Base-by-base conservation (phyloP, 345 rosid genomes). In the Lumnitzera littorea region DNA sequence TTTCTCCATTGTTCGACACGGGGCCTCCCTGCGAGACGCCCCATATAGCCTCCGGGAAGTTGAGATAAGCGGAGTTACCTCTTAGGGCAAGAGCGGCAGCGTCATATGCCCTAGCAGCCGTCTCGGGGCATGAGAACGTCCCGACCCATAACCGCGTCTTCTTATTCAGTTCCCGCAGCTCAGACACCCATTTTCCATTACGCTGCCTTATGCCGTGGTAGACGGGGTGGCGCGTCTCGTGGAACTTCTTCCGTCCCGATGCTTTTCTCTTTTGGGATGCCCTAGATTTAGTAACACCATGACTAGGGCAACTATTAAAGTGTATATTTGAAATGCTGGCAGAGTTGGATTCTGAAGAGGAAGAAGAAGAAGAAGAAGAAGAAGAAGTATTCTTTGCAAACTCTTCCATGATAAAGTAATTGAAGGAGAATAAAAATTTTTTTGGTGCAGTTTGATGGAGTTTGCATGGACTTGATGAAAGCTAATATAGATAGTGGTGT, bases 101-200 rank as follows among this genome's bases (percentile, higher is more conserved):
- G 25, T 79, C 87, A 24, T 82, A 67, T 15, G 84, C 87, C 73
- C 73, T 71, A 46, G 85, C 88, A 0, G 85, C 83, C 68, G 62
- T 69, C 15, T 67, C 75, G 0, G 84, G 82, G 13, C 65, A 25
- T 9, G 71, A 20, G 70, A 82, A 82, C 6, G 87, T 79, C 53
- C 87, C 87, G 1, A 79, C 51, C 84, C 87, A 82, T 13, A 79
- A 64, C 4, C 87, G 62, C 11, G 74, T 56, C 63, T 71, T 68
- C 56, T 67, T 70, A 43, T 55, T 57, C 0, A 79, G 84, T 20
- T 77, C 70, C 36, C 84, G 72, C n/a, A 79, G 52, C 70, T 82
- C 82, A n/a, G 72, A 68, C 13, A 82, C 87, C 88, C 88, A 83
- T 65, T 83, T 80, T 11, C 76, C 83, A 13, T 83, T 83, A 56